These are phyloP conservation scores for Tubosaeta brunneosetosa DNA, from an alignment of 768 basidiomycete species.

Conservation along the genomic window DNA sequence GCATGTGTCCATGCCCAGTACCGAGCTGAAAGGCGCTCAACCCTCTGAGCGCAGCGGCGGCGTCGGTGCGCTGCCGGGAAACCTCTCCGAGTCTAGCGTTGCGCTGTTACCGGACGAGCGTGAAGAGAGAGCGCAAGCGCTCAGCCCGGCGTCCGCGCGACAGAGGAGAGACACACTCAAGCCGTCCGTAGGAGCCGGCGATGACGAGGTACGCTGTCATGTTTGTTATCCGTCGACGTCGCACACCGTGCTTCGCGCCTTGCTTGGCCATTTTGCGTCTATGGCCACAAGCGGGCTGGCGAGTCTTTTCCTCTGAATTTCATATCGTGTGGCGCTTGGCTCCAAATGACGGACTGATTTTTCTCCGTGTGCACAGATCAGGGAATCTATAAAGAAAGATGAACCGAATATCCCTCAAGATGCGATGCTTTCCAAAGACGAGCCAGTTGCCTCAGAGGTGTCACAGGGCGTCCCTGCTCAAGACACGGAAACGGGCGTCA, in stretches of 20 bases:
- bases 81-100: constrained; percentile 40
- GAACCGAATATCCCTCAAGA: neutral
- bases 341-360: constrained; percentile 5
- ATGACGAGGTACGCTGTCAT: constrained; percentile 12
- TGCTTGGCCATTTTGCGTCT: no score
- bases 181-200: neutral
- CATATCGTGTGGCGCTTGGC: neutral
- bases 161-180: constrained; percentile 20
- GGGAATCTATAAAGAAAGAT: neutral
- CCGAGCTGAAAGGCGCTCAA: constrained; percentile 29
- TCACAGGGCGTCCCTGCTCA: neutral
- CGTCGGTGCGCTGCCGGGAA: constrained; percentile 48
- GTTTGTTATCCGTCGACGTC: neutral
- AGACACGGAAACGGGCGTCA: neutral
- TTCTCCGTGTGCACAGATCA: constrained; percentile 1
- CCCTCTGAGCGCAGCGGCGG: constrained; percentile 35
- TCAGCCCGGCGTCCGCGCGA: neutral
- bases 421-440: neutral
- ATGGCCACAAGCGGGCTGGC: no score
- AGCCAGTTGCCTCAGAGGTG: neutral
- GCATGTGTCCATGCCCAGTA: constrained; percentile 33
- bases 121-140: constrained; percentile 7
- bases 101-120: constrained; percentile 49
- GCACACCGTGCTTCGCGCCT: neutral
- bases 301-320: neutral